phyloP scores from a whole-genome alignment of 352 stramenopile species.

The Globisporangium carolinianum region DNA sequence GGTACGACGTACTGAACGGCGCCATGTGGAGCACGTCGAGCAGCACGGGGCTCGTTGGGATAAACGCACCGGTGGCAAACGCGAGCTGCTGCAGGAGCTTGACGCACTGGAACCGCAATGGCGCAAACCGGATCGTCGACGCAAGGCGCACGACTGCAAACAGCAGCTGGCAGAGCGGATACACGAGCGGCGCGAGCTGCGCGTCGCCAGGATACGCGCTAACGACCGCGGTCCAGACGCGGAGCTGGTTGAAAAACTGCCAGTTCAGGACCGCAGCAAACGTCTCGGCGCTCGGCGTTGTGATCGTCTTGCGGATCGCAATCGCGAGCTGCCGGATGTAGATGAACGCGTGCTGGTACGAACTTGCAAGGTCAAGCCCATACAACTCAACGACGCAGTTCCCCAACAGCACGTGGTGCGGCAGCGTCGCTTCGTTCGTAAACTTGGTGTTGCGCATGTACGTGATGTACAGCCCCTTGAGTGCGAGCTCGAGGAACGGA shows the following conservation, averaged over 20 bases:
- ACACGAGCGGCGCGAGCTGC: slow-evolving; percentile 91
- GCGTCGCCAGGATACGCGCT: slow-evolving; percentile 78
- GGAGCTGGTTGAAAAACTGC: slow-evolving; percentile 98
- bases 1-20: slow-evolving; percentile 86
- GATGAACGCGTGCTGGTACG: slow-evolving; percentile 99
- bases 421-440: slow-evolving; percentile 80
- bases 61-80: slow-evolving; percentile 91
- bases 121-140: slow-evolving; percentile 79
- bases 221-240: slow-evolving; percentile 95
- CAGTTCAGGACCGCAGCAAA: slow-evolving; percentile 92
- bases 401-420: slow-evolving; percentile 88
- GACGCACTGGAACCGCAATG: slow-evolving; percentile 95
- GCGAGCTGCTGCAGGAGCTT: slow-evolving; percentile 95
- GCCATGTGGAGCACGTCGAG: slow-evolving; percentile 92
- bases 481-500: slow-evolving; percentile 93
- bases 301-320: slow-evolving; percentile 94
- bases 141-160: slow-evolving; percentile 72
- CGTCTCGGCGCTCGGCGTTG: slow-evolving; percentile 87
- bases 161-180: slow-evolving; percentile 91
- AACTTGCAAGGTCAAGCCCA: slow-evolving; percentile 91
- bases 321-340: slow-evolving; percentile 99
- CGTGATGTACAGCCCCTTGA: slow-evolving; percentile 95
- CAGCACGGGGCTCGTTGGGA: slow-evolving; percentile 92
- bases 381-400: slow-evolving; percentile 99
- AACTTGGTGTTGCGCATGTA: slow-evolving; percentile 97